Evolutionary conservation across 371 early-diverging fungal genomes (phyloP).

Genomic region (Apophysomyces elegans): DNA sequence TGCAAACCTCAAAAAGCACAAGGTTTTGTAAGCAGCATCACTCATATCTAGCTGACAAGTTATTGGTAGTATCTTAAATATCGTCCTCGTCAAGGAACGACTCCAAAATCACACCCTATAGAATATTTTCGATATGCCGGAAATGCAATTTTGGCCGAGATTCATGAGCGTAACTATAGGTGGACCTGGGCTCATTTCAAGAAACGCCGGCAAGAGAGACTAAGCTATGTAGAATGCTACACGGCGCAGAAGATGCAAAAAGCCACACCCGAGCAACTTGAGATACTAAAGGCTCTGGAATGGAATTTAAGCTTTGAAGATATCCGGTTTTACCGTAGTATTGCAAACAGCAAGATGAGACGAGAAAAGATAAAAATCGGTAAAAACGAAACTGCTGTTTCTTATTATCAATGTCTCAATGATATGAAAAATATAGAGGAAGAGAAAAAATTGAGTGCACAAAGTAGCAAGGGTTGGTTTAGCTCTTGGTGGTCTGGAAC

Average conservation of each 20-base stretch:
- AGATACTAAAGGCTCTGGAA: constrained; percentile 74
- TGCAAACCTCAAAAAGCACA: constrained; percentile 60
- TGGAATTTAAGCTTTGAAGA: constrained; percentile 85
- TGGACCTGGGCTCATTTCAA: constrained; percentile 90
- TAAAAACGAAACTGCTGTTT: constrained; percentile 26
- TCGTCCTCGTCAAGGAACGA: constrained; percentile 77
- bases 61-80: constrained; percentile 76
- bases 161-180: constrained; percentile 81
- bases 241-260: constrained; percentile 67
- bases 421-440: constrained; percentile 24
- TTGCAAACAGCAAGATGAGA: constrained; percentile 75
- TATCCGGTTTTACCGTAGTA: constrained; percentile 87
- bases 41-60: neutral
- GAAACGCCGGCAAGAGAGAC: constrained; percentile 84
- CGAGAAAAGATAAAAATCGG: constrained; percentile 75
- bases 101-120: constrained; percentile 79
- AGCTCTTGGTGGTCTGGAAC: constrained; percentile 71
- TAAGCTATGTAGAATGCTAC: constrained; percentile 81
- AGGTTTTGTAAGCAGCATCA: constrained; percentile 22
- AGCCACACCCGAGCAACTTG: constrained; percentile 56
- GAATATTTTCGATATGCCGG: constrained; percentile 92
- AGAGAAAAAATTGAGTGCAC: constrained; percentile 31
- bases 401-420: neutral
- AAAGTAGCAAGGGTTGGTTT: constrained; percentile 53
- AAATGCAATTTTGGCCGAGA: constrained; percentile 75